Percentiles rank a stretch among this genome's conserved stretches.
Evolutionary conservation across 208 protist species (phyloP).

Genomic region (Lotmaria passim): DNA sequence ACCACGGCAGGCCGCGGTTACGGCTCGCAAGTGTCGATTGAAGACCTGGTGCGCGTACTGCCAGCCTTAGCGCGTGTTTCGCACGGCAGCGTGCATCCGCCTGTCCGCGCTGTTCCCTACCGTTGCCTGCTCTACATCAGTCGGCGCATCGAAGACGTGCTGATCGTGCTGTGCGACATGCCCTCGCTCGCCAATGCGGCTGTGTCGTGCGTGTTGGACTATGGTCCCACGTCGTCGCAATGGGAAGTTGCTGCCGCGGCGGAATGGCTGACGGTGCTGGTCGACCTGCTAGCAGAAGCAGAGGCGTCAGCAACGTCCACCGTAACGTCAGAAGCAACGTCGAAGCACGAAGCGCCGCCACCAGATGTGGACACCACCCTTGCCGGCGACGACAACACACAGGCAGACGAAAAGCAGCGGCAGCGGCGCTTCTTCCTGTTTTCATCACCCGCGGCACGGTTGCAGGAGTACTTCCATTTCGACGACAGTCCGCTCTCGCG

Average conservation of each 20-base stretch:
- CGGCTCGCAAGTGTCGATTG: constrained; percentile 27
- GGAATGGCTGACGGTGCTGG: constrained; percentile 64
- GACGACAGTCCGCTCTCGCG: constrained; percentile 33
- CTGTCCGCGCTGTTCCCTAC: constrained; percentile 66
- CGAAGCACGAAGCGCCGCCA: neutral
- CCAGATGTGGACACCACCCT: constrained; percentile 10
- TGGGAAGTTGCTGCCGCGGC: constrained; percentile 80
- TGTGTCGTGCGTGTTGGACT: constrained; percentile 62
- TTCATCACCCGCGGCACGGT: constrained; percentile 3
- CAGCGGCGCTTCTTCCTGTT: neutral
- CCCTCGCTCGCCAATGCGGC: constrained; percentile 65
- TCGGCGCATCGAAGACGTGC: constrained; percentile 40
- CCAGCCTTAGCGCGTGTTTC: constrained; percentile 57
- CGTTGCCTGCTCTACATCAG: constrained; percentile 55
- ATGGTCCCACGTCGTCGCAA: constrained; percentile 46
- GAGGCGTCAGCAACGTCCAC: neutral
- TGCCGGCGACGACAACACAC: neutral
- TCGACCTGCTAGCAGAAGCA: constrained; percentile 25
- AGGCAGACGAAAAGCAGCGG: neutral
- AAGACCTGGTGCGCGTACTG: constrained; percentile 53
- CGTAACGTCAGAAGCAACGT: neutral
- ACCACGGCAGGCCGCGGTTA: neutral
- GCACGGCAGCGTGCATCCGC: constrained; percentile 61
- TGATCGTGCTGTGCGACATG: constrained; percentile 56
- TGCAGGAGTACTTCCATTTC: constrained; percentile 40